Evolutionary conservation across 2,329 filamentous ascomycete species (phyloP), one percentile per base, ranked within the genome.

Genomic region (Nemania serpens): DNA sequence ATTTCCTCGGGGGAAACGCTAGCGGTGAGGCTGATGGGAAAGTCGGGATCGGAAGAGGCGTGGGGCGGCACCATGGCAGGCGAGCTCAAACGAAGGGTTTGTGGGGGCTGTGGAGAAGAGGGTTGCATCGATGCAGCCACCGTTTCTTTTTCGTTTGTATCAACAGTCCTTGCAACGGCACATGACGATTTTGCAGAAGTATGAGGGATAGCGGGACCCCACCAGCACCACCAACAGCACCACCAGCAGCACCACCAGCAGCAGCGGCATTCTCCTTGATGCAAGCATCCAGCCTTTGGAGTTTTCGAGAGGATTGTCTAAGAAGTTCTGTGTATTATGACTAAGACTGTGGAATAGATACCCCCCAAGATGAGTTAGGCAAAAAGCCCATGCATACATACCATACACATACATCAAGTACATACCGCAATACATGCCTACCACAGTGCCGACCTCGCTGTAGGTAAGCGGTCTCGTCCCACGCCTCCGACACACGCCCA

Each of bases 321-420:
- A 54, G 54, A 55, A 55, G 61, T 57, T 53, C 56, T 64, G 61
- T 67, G 65, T 63, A 67, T 63, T 66, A 64, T 34, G 59, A 55
- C 52, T 57, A 63, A 69, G 58, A 64, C 64, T 68, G 59, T 66
- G 68, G 68, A 70, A 67, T 70, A 68, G 67, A 70, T 69, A 70
- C 68, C 68, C 55, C 61, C 64, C 57, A 55, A 62, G 7, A 64
- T 64, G 59, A 68, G 3, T 29, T 33, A 42, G 42, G 48, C 61
- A 18, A 50, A 52, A 55, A 48, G n/a, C n/a, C 36, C 39, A 52
- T 20, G 50, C 53, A 20, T 25, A 33, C 20, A 45, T 29, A 41
- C n/a, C 45, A 39, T 36, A 18, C 29, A 15, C 25, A 33, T 15
- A 5, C 18, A n/a, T 41, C 37, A 29, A 29, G n/a, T n/a, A n/a